Evolutionary conservation across 441 rosid species (phyloP).

Genomic region (Euphorbia celastroides): DNA sequence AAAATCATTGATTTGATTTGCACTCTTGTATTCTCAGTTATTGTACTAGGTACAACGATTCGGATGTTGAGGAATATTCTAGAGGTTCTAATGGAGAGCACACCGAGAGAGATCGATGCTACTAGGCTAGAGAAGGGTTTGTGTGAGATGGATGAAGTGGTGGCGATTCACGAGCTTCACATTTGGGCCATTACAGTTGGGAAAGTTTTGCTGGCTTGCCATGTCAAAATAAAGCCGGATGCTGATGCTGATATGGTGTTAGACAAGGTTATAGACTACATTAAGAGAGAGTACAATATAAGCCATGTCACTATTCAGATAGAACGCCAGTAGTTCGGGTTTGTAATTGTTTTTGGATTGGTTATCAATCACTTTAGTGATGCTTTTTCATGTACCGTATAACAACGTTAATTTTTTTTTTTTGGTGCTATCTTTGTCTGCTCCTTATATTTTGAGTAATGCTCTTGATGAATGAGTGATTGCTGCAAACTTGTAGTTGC

Average conservation of each 20-base stretch:
- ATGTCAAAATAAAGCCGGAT: conserved; percentile 49
- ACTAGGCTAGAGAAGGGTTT: conserved; percentile 56
- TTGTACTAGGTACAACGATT: conserved; percentile 53
- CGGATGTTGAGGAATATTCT: conserved; percentile 55
- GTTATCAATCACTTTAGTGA: neutral
- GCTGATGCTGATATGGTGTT: conserved; percentile 38
- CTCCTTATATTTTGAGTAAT: conserved; percentile 48
- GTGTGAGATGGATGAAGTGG: conserved; percentile 62
- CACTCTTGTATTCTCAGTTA: conserved; percentile 51
- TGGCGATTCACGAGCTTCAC: conserved; percentile 62
- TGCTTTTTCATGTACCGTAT: neutral
- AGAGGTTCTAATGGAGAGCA: conserved; percentile 76
- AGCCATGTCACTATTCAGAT: conserved; percentile 64
- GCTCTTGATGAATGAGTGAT: conserved; percentile 56
- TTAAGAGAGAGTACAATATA: conserved; percentile 48
- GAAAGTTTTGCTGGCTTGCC: conserved; percentile 55
- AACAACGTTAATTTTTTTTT: neutral
- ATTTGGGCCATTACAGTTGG: conserved; percentile 82
- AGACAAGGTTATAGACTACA: conserved; percentile 48
- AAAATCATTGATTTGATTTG: conserved; percentile 61
- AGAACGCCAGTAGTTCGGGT: conserved; percentile 37
- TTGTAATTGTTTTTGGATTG: neutral
- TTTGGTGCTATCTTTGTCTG: neutral
- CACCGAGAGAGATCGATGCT: conserved; percentile 65
- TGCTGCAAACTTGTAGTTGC: conserved; percentile 42